phyloP scores from a whole-genome alignment of 768 basidiomycete genomes.

The Auricularia sp. region DNA sequence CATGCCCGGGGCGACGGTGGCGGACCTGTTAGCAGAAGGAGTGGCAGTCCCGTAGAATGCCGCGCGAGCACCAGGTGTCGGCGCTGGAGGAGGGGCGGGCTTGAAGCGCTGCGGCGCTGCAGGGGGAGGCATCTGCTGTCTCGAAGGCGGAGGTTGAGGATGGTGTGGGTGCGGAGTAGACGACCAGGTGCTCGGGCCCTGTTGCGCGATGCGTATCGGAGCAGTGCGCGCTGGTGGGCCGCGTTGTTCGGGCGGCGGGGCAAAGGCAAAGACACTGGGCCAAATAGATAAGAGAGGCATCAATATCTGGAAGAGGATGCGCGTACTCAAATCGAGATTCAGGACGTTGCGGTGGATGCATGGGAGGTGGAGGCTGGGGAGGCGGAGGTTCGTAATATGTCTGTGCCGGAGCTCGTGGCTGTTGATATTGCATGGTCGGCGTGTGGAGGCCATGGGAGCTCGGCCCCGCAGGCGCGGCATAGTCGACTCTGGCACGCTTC shows the following conservation, averaged over 20 bases:
- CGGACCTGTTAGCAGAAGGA: too few relatives aligned
- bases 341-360: background rate
- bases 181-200: background rate
- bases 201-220: background rate
- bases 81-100: too few relatives aligned
- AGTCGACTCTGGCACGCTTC: background rate
- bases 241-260: background rate
- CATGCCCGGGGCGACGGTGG: too few relatives aligned
- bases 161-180: too few relatives aligned
- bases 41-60: too few relatives aligned
- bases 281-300: background rate
- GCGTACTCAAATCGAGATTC: background rate
- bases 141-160: too few relatives aligned
- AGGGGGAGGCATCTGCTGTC: too few relatives aligned
- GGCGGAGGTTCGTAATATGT: background rate
- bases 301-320: background rate
- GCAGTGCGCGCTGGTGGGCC: background rate
- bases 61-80: too few relatives aligned
- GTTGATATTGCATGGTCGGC: background rate
- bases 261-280: background rate
- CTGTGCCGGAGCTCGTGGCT: background rate
- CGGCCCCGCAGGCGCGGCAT: background rate
- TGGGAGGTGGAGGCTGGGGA: background rate
- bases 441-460: background rate
- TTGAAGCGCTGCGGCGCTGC: too few relatives aligned